Base-by-base conservation (phyloP, 495 filamentous ascomycete genomes). In the Chaetomidium leptoderma region DNA sequence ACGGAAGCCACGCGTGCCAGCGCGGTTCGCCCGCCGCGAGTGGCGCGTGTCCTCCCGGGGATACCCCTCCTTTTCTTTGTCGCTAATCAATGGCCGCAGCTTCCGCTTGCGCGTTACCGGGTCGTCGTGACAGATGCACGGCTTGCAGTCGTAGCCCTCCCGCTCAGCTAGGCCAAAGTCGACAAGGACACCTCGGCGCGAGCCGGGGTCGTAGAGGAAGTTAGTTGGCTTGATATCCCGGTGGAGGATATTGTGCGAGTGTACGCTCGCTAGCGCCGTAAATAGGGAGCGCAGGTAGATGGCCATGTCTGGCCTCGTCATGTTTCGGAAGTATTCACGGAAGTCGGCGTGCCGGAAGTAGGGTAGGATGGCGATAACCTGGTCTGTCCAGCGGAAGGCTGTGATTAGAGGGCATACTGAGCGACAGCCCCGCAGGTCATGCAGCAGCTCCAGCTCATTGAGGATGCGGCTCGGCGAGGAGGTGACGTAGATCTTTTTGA, bases 221-320 rank as follows among this genome's bases (percentile, higher is more conserved):
- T 99, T 99, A 13, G 93, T 99, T n/a, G 93, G 93, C 70, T 99
- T 99, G 70, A 99, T 97, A 70, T 99, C 93, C 53, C 93, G 86
- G 69, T 99, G 93, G 17, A 99, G 78, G 55, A 99, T 97, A 19
- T 81, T 76, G 64, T 86, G 83, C 35, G 78, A 76, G 70, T 99
- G 93, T 10, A 97, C 91, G 21, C 87, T 86, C 16, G 80, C 76
- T 6, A 99, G 78, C 0, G 95, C 93, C 6, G 83, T 84, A 68
- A 99, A 91, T 9, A 99, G 80, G 6, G 88, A 95, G 17, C 83
- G 82, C 63, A 99, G 89, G 70, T 97, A 99, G 66, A 91, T 78
- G 50, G 84, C 81, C 73, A 96, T 93, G 60, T 97, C 91, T 24
- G 79, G 74, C 21, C 92, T 80, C 47, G 83, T 87, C 79, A 99